Conservation (phyloP, 495 filamentous ascomycete genomes). For the Penicillium simplicissimum region DNA sequence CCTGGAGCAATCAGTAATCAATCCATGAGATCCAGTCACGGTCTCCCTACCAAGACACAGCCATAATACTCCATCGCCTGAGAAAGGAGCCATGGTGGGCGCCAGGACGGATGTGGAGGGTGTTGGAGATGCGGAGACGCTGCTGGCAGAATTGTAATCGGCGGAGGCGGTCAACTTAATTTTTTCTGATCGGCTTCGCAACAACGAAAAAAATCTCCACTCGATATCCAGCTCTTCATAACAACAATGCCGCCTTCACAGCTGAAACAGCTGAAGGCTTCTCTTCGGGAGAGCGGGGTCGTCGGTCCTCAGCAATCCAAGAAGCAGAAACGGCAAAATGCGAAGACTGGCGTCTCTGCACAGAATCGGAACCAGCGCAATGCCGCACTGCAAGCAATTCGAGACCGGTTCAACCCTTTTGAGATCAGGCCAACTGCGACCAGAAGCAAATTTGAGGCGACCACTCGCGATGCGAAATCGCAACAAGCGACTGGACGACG, state of each 20-base stretch:
- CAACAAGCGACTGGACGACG: conserved; percentile 51
- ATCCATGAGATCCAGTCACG: not conserved
- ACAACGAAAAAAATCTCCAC: conserved; percentile 22
- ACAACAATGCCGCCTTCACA: conserved; percentile 87
- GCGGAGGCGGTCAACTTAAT: conserved; percentile 36
- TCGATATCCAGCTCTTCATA: conserved; percentile 11
- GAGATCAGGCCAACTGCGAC: conserved; percentile 74
- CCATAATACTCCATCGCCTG: conserved; percentile 47
- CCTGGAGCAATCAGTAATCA: conserved; percentile 30
- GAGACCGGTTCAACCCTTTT: conserved; percentile 96
- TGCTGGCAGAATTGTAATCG: conserved; percentile 36
- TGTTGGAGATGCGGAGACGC: conserved; percentile 34
- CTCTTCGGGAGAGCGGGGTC: conserved; percentile 82
- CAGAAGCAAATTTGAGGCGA: conserved; percentile 75
- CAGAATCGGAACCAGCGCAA: conserved; percentile 72
- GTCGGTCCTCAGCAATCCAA: conserved; percentile 88
- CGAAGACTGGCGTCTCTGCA: conserved; percentile 58
- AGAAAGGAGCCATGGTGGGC: conserved; percentile 40
- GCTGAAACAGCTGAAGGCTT: conserved; percentile 90
- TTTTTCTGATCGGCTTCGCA: conserved; percentile 30
- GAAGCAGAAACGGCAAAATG: conserved; percentile 78
- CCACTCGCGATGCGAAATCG: conserved; percentile 53
- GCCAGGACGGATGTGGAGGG: not conserved
- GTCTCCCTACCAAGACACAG: conserved; percentile 41
- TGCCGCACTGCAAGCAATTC: conserved; percentile 75